These are phyloP conservation scores for Alternaria ventricosa DNA, from an alignment of 2,329 filamentous ascomycete species.

Conservation along the genomic window DNA sequence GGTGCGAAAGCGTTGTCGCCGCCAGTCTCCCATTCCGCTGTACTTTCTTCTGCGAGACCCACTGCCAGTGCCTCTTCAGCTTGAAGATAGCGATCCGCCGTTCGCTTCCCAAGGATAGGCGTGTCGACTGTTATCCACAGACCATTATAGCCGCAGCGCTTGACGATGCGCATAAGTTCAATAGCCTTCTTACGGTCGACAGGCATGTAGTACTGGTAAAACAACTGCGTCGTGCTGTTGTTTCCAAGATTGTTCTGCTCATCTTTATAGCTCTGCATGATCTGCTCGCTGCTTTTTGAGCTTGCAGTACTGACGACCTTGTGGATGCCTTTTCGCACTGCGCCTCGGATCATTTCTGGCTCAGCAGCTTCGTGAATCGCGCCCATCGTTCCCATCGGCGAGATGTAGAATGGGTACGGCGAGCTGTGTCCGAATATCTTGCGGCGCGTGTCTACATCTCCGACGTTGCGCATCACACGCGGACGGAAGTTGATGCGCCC, in stretches of 20 bases:
- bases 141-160: conserved; percentile 41
- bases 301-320: conserved; percentile 47
- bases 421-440: conserved; percentile 45
- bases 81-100: conserved; percentile 43
- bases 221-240: conserved; percentile 37
- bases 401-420: conserved; percentile 49
- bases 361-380: conserved; percentile 47
- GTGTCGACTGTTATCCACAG: conserved; percentile 49
- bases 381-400: conserved; percentile 47
- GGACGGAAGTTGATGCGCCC: conserved; percentile 45
- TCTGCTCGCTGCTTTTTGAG: conserved; percentile 39
- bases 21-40: conserved; percentile 58
- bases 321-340: conserved; percentile 44
- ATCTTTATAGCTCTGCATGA: conserved; percentile 39
- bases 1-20: conserved; percentile 62
- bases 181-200: conserved; percentile 40
- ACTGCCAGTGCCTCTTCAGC: conserved; percentile 59
- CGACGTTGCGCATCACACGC: conserved; percentile 46
- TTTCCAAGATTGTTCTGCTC: conserved; percentile 33
- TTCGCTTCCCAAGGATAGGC: conserved; percentile 44
- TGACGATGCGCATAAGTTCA: conserved; percentile 41
- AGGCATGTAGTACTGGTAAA: conserved; percentile 49
- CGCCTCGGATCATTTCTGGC: conserved; percentile 45
- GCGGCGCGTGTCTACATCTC: conserved; percentile 37
- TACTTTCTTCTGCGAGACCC: conserved; percentile 59